phyloP scores from a whole-genome alignment of 768 basidiomycete species.

The Lactifluus pinguis region DNA sequence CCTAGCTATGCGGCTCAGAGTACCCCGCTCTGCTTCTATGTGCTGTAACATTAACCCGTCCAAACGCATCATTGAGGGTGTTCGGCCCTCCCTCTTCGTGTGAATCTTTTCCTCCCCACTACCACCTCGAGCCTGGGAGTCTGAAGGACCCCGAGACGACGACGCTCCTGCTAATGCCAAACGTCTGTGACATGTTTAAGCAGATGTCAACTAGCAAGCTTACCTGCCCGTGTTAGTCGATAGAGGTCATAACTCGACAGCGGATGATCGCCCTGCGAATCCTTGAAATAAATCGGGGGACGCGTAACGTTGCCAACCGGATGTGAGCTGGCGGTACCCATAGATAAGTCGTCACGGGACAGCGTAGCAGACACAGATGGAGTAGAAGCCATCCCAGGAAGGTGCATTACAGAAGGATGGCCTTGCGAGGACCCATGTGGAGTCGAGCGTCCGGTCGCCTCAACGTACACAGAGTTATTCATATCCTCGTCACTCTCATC shows the following conservation, averaged over 20 bases:
- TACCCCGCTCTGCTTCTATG: slow-evolving; percentile 76
- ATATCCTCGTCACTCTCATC: slow-evolving; percentile 31
- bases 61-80: slow-evolving; percentile 54
- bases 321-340: slow-evolving; percentile 1
- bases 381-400: slow-evolving; percentile 4
- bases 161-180: slow-evolving; percentile 5
- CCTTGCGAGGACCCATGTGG: slow-evolving; percentile 4
- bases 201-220: too few species aligned
- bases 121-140: slow-evolving; percentile 5
- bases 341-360: slow-evolving; percentile 5
- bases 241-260: slow-evolving; percentile 16
- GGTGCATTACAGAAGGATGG: slow-evolving; percentile 2
- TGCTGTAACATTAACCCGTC: slow-evolving; percentile 78
- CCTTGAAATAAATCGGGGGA: slow-evolving; percentile 16
- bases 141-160: slow-evolving; percentile 1
- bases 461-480: slow-evolving; percentile 18
- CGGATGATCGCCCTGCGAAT: slow-evolving; percentile 10
- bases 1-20: slow-evolving; percentile 63
- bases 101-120: slow-evolving; percentile 7
- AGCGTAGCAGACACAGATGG: slow-evolving; percentile 11
- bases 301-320: slow-evolving; percentile 13
- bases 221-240: slow-evolving; percentile 5
- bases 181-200: too few species aligned
- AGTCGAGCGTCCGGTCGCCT: slow-evolving; percentile 18
- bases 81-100: slow-evolving; percentile 31